A percentile compares a stretch with the other conserved stretches of the same genome.
These are phyloP conservation scores for Mallotus japonicus DNA, from an alignment of 441 rosid genomes.

Conservation along the genomic window DNA sequence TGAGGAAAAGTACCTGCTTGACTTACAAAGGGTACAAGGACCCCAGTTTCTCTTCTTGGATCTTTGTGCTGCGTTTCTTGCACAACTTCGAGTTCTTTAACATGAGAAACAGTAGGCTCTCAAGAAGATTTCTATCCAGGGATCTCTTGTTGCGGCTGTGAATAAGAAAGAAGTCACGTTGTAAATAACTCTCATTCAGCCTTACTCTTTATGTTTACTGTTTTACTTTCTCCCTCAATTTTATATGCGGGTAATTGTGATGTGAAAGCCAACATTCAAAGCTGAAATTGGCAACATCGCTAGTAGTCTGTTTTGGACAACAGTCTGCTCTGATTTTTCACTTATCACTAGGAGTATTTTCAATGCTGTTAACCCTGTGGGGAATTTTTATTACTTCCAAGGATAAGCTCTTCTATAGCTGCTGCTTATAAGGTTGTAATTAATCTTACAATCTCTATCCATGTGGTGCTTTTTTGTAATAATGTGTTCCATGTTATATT, in stretches of 20 bases:
- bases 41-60: constrained; percentile 97
- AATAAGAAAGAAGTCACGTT: constrained; percentile 28
- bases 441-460: not conserved
- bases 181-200: constrained; percentile 31
- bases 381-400: constrained; percentile 11
- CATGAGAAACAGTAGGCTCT: constrained; percentile 13
- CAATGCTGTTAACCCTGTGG: constrained; percentile 17
- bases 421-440: not conserved
- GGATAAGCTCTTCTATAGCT: not conserved
- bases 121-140: constrained; percentile 14
- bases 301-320: constrained; percentile 9
- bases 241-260: constrained; percentile 28
- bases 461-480: not conserved
- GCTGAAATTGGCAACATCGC: constrained; percentile 6
- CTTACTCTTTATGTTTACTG: constrained; percentile 4
- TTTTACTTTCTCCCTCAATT: constrained; percentile 26
- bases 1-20: constrained; percentile 86
- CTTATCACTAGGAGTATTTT: constrained; percentile 2
- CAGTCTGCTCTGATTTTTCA: not conserved
- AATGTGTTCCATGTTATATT: not conserved
- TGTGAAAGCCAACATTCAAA: constrained; percentile 15
- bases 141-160: constrained; percentile 31
- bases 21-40: constrained; percentile 91
- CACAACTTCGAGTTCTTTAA: constrained; percentile 86
- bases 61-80: constrained; percentile 94